phyloP scores from a whole-genome alignment of 2,329 filamentous ascomycete genomes.

The Cladophialophora bantiana region DNA sequence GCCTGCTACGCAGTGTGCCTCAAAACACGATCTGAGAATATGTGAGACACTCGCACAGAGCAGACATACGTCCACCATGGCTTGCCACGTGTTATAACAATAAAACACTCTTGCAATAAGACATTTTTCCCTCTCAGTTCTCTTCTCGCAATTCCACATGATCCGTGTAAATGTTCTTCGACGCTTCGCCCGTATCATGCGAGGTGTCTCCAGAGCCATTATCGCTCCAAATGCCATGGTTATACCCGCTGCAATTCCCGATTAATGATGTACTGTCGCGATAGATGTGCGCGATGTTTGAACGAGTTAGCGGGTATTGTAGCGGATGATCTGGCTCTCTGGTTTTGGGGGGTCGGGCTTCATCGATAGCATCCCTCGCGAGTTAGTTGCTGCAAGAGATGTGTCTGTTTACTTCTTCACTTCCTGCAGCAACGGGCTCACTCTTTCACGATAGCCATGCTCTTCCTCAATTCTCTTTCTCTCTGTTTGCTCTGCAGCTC shows the following conservation, averaged over 20 bases:
- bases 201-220: background rate
- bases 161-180: background rate
- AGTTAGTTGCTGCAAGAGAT: background rate
- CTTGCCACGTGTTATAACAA: conserved; percentile 25
- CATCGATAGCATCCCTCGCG: background rate
- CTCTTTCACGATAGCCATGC: conserved; percentile 63
- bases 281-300: background rate
- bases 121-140: background rate
- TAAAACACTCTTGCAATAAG: conserved; percentile 19
- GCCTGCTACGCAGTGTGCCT: background rate
- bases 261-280: too few relatives aligned
- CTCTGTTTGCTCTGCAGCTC: conserved; percentile 84
- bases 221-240: background rate
- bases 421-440: conserved; percentile 15
- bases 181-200: background rate
- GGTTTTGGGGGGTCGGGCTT: background rate
- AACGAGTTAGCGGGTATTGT: background rate
- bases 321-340: background rate
- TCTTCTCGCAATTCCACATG: background rate
- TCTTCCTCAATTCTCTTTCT: conserved; percentile 75
- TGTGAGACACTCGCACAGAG: conserved; percentile 3
- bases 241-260: background rate
- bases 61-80: conserved; percentile 5
- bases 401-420: background rate
- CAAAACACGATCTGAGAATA: background rate